phyloP scores from a whole-genome alignment of 2,329 filamentous ascomycete genomes.

The Fusarium sp. region DNA sequence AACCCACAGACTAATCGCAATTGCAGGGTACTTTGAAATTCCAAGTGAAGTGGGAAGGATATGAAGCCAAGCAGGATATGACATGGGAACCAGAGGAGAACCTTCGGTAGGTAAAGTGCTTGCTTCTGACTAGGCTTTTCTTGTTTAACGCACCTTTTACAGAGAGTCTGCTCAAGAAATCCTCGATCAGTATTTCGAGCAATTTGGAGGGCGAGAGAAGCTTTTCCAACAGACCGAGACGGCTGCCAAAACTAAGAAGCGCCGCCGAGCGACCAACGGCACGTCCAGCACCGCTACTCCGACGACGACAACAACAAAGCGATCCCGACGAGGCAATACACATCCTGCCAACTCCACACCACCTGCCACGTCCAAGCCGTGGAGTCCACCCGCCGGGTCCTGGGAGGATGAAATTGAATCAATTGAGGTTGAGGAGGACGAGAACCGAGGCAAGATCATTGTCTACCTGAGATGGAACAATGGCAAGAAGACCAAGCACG shows the following conservation, averaged over 20 bases:
- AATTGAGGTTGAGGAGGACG: conserved; percentile 79
- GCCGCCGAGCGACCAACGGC: conserved; percentile 59
- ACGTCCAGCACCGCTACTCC: conserved; percentile 46
- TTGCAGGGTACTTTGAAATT: conserved; percentile 66
- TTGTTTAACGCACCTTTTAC: conserved; percentile 7
- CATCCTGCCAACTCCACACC: conserved; percentile 63
- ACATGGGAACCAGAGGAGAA: conserved; percentile 87
- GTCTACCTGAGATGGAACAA: conserved; percentile 81
- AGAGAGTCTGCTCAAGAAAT: conserved; percentile 69
- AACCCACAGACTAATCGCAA: not conserved
- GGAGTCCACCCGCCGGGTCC: conserved; percentile 75
- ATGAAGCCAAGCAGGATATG: conserved; percentile 73
- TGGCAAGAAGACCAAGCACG: conserved; percentile 78
- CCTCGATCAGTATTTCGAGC: conserved; percentile 71
- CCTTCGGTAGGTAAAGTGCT: conserved; percentile 43
- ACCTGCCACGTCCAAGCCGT: conserved; percentile 60
- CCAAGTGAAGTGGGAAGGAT: conserved; percentile 85
- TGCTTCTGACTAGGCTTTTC: not conserved
- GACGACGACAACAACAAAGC: conserved; percentile 53
- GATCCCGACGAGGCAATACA: conserved; percentile 59
- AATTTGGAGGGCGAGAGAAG: conserved; percentile 71
- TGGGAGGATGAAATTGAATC: conserved; percentile 80
- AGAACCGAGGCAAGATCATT: conserved; percentile 66
- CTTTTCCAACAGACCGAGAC: conserved; percentile 64
- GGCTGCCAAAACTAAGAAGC: conserved; percentile 67